A percentile compares a stretch with the other conserved stretches of the same genome.
Conservation (phyloP, 345 rosid genomes). For the Rhodomyrtus tomentosa region DNA sequence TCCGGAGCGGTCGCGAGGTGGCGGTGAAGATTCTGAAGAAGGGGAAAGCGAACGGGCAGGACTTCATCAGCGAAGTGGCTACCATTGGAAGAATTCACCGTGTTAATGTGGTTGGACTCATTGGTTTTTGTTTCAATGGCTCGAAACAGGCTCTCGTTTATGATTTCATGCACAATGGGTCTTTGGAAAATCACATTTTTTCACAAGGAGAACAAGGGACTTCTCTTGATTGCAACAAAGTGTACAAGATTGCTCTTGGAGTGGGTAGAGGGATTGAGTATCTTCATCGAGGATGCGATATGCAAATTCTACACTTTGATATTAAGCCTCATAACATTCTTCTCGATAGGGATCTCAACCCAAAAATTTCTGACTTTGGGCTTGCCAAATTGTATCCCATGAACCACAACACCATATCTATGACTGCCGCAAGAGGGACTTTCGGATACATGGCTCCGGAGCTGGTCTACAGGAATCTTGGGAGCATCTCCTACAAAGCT, state of each 20-base stretch:
- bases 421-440: not conserved
- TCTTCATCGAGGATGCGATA: not conserved
- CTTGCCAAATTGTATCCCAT: not conserved
- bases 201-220: not conserved
- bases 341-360: not conserved
- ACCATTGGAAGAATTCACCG: not conserved
- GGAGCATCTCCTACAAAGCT: not conserved
- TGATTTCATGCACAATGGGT: not conserved
- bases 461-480: not conserved
- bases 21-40: not conserved
- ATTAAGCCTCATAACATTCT: not conserved
- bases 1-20: accelerated
- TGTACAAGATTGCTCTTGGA: not conserved
- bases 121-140: not conserved
- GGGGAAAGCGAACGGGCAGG: not conserved
- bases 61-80: not conserved
- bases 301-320: not conserved
- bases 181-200: not conserved
- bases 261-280: not conserved
- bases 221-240: not conserved
- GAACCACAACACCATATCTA: accelerated
- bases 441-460: not conserved
- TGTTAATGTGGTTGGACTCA: not conserved
- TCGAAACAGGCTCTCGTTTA: not conserved
- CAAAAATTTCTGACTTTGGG: not conserved